phyloP scores from a whole-genome alignment of 208 protist genomes.

The Wallacemonas sp. region DNA sequence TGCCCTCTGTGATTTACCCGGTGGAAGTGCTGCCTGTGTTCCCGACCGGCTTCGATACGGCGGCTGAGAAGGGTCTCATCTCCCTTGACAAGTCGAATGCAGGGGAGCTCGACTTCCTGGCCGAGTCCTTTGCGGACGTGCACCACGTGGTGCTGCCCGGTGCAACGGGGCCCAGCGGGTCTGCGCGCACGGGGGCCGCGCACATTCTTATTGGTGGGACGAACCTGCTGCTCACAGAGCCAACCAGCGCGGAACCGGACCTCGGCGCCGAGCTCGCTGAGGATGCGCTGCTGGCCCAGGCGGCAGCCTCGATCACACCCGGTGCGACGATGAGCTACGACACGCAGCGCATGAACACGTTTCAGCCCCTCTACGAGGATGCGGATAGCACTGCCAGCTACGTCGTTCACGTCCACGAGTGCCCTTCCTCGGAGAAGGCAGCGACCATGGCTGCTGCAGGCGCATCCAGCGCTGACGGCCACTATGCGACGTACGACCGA shows the following conservation, averaged over 20 bases:
- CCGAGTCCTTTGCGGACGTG: constrained; percentile 41
- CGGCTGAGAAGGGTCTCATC: constrained; percentile 16
- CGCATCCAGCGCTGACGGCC: constrained; percentile 45
- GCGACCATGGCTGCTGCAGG: neutral
- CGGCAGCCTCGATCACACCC: neutral
- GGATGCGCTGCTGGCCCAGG: constrained; percentile 11
- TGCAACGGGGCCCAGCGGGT: constrained; percentile 30
- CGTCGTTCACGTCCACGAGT: constrained; percentile 36
- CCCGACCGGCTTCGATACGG: constrained; percentile 43
- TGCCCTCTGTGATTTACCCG: constrained; percentile 49
- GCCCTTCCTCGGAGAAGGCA: neutral
- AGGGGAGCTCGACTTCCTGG: constrained; percentile 37
- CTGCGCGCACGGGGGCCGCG: constrained; percentile 25
- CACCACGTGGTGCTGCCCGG: constrained; percentile 68
- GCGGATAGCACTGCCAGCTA: constrained; percentile 71
- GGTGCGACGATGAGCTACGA: constrained; percentile 50
- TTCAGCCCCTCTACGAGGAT: constrained; percentile 55
- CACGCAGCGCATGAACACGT: constrained; percentile 59
- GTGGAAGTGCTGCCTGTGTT: constrained; percentile 76
- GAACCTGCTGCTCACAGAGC: constrained; percentile 44
- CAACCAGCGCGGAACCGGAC: neutral
- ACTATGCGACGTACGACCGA: constrained; percentile 63
- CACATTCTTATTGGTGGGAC: constrained; percentile 69
- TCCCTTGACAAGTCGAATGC: constrained; percentile 11
- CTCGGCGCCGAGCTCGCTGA: constrained; percentile 46